Evolutionary conservation across 2,329 filamentous ascomycete species (phyloP).

Genomic region (Coniochaeta ligniaria): DNA sequence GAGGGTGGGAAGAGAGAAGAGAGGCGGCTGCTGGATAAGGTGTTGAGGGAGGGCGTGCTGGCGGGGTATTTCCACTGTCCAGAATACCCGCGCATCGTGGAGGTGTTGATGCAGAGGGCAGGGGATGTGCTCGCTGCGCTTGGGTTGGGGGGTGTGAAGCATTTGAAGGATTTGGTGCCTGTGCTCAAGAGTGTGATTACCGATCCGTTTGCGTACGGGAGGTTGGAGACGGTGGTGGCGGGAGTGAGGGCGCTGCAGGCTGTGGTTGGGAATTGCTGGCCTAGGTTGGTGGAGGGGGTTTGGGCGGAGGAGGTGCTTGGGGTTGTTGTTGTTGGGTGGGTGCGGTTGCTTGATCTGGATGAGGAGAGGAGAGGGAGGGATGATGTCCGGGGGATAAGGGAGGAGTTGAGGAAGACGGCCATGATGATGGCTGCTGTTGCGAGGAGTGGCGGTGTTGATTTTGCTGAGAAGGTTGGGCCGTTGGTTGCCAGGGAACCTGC

Average conservation of each 20-base stretch:
- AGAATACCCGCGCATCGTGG: constrained; percentile 49
- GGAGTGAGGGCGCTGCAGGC: constrained; percentile 46
- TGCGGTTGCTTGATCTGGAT: constrained; percentile 38
- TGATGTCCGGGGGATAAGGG: constrained; percentile 16
- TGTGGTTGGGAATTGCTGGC: constrained; percentile 60
- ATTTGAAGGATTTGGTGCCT: constrained; percentile 64
- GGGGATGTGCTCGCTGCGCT: constrained; percentile 44
- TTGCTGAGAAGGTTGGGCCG: constrained; percentile 21
- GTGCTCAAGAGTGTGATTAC: constrained; percentile 58
- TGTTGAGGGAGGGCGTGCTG: constrained; percentile 50
- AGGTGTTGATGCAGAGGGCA: constrained; percentile 46
- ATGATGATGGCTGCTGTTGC: constrained; percentile 26
- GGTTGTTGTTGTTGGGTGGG: constrained; percentile 56
- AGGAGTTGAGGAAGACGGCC: constrained; percentile 24
- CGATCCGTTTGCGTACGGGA: constrained; percentile 58
- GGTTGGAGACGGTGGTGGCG: constrained; percentile 44
- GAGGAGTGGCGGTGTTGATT: constrained; percentile 16
- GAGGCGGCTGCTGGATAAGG: constrained; percentile 40
- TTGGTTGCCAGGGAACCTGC: constrained; percentile 28
- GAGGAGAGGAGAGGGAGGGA: background rate
- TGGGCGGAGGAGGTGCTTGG: constrained; percentile 60
- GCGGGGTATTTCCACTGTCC: constrained; percentile 49
- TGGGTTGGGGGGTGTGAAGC: constrained; percentile 57
- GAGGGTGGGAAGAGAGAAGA: constrained; percentile 6
- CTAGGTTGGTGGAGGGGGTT: constrained; percentile 44